Evolutionary conservation across 306 rosid species (phyloP).

Genomic region (Chamaecrista fasciculata): DNA sequence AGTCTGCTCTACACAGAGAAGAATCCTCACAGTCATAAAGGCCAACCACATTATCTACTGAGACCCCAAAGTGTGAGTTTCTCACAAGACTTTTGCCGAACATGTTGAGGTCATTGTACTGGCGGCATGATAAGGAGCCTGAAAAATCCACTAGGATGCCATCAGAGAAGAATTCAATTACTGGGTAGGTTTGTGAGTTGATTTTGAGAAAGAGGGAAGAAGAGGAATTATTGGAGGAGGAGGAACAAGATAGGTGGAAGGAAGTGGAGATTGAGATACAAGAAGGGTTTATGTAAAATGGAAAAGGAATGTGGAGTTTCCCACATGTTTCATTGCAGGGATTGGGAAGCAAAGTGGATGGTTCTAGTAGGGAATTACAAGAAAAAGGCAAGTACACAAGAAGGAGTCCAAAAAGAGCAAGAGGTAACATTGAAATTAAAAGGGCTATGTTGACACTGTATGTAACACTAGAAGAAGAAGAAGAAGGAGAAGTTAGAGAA

Average conservation of each 20-base stretch:
- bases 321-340: slow-evolving; percentile 74
- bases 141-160: slow-evolving; percentile 76
- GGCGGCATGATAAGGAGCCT: slow-evolving; percentile 61
- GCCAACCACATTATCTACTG: slow-evolving; percentile 74
- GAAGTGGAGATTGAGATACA: slow-evolving; percentile 50
- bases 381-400: slow-evolving; percentile 39
- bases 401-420: slow-evolving; percentile 26
- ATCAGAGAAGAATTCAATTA: slow-evolving; percentile 69
- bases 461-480: slow-evolving; percentile 21
- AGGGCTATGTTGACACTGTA: slow-evolving; percentile 8
- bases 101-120: slow-evolving; percentile 73
- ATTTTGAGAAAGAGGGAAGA: slow-evolving; percentile 61
- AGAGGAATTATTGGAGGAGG: slow-evolving; percentile 71
- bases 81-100: slow-evolving; percentile 45
- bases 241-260: slow-evolving; percentile 65
- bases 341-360: slow-evolving; percentile 25
- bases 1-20: slow-evolving; percentile 72
- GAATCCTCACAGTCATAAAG: slow-evolving; percentile 95
- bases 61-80: slow-evolving; percentile 54
- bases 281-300: slow-evolving; percentile 69
- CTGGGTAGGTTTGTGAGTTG: slow-evolving; percentile 43
- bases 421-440: slow-evolving; percentile 49
- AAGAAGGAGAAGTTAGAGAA: slow-evolving; percentile 4
- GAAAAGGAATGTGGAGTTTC: slow-evolving; percentile 61
- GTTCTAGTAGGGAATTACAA: slow-evolving; percentile 27